Evolutionary conservation across 177 flowering plant species (phyloP).

Genomic region (Tripterygium wilfordii): DNA sequence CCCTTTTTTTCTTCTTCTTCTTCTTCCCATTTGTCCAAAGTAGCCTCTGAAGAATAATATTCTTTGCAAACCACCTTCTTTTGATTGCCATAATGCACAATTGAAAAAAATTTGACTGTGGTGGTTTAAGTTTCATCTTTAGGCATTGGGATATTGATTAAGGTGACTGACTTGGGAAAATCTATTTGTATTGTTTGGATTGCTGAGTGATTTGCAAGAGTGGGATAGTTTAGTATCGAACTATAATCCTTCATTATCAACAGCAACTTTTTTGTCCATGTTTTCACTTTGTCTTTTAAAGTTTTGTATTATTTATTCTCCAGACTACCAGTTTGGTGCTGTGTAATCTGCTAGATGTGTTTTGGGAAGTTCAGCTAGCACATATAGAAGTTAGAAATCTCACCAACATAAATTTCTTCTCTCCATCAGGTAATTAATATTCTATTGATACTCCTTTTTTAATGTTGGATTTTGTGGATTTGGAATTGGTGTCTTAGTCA

Average conservation of each 20-base stretch:
- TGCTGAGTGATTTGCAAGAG: too few relatives aligned
- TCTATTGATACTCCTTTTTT: not conserved
- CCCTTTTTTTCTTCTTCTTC: not conserved
- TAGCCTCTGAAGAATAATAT: too few relatives aligned
- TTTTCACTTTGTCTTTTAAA: not conserved
- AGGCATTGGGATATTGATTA: too few relatives aligned
- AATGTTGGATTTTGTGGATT: too few relatives aligned
- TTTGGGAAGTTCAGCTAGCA: slow-evolving; percentile 63
- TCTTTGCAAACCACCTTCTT: too few relatives aligned
- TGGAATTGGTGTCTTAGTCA: not conserved
- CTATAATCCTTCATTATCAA: not conserved
- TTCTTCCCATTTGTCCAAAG: too few relatives aligned
- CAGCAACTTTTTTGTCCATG: not conserved
- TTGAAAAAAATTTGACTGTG: too few relatives aligned
- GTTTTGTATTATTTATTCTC: slow-evolving; percentile 13
- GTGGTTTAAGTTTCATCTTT: too few relatives aligned
- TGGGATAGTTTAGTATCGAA: too few relatives aligned
- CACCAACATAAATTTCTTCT: slow-evolving; percentile 39
- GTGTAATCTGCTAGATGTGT: slow-evolving; percentile 65
- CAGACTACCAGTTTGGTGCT: slow-evolving; percentile 61
- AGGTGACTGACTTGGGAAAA: too few relatives aligned
- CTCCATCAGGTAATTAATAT: slow-evolving; percentile 44
- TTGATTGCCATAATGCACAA: too few relatives aligned
- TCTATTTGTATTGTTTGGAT: too few relatives aligned
- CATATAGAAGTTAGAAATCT: slow-evolving; percentile 45